Base-by-base conservation (phyloP, 2,329 filamentous ascomycete species). In the Drechslera avenae region DNA sequence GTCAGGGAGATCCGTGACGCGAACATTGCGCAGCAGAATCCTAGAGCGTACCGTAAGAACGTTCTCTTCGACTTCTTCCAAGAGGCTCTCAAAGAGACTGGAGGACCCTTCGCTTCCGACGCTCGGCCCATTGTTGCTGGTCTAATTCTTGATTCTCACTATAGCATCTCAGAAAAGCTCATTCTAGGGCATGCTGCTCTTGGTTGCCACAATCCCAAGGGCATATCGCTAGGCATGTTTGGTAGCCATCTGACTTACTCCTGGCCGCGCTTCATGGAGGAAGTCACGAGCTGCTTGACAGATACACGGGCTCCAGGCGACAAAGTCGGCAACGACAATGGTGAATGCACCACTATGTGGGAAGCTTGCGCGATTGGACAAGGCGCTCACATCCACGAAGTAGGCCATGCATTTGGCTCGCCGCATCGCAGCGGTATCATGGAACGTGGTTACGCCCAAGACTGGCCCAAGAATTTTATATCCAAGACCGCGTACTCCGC, bases 381-480 rank as follows among this genome's bases (percentile, higher is more conserved):
- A 56, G 70, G 68, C 2, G 69, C 71, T 7, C 70, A 71, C 39
- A 50, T 75, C n/a, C 68, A 73, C 35, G 67, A 74, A 51, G 66
- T 75, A 5, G 72, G 71, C 13, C 69, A 72, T 57, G 72, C 73
- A 13, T 73, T 75, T 53, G 70, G 70, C 4, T 70, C 64, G 5
- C 56, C 62, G 10, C 65, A 73, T 44, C 52, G 54, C 7, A 17
- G 39, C n/a, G 71, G 68, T 1, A 73, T 73, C 32, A 73, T 61
- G 78, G 64, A 76, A 17, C 39, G 50, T 19, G 46, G 46, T 6
- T 56, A 56, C 17, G 52, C 51, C 16, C 53, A 54, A 19, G 45
- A 59, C 44, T 80, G 78, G 79, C 68, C 71, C 0, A 72, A 73
- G 43, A 73, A 72, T 50, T 80, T 81, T 44, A 49, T 81, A 1